A percentile compares a stretch with the other conserved stretches of the same genome.
These are phyloP conservation scores for Knoxdaviesia proteae DNA, from an alignment of 2,329 filamentous ascomycete genomes.

Conservation along the genomic window DNA sequence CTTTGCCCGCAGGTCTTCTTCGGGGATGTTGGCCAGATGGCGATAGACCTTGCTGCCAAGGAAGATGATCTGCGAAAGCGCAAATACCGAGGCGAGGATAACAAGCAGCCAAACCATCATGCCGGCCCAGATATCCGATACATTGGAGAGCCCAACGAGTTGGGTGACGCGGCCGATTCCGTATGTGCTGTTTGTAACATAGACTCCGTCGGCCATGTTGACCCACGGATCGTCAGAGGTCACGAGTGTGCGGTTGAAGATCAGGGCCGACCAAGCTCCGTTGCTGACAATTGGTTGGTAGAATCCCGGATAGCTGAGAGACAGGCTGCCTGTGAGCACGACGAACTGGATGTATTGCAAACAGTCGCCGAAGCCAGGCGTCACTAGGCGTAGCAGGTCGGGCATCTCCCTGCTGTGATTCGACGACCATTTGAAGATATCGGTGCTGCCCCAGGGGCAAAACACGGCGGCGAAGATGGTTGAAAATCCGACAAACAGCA, in stretches of 20 bases:
- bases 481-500: conserved; percentile 62
- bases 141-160: conserved; percentile 56
- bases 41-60: conserved; percentile 56
- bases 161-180: conserved; percentile 65
- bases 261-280: conserved; percentile 67
- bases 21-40: conserved; percentile 45
- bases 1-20: conserved; percentile 78
- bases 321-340: conserved; percentile 68
- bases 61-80: conserved; percentile 61
- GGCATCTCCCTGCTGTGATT: conserved; percentile 80
- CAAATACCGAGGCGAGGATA: conserved; percentile 45
- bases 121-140: conserved; percentile 74
- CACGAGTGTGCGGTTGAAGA: conserved; percentile 86
- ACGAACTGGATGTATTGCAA: conserved; percentile 93
- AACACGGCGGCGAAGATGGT: conserved; percentile 70
- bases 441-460: conserved; percentile 81
- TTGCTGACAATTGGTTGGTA: conserved; percentile 84
- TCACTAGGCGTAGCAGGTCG: conserved; percentile 77
- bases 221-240: conserved; percentile 43
- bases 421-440: conserved; percentile 90
- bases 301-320: conserved; percentile 77
- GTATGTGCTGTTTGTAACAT: conserved; percentile 55
- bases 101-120: conserved; percentile 82
- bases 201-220: conserved; percentile 67
- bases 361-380: conserved; percentile 89